Percentiles rank a stretch among this genome's conserved stretches.
These are phyloP conservation scores for Lipomyces oligophaga DNA, from an alignment of 805 yeast species.

Conservation along the genomic window DNA sequence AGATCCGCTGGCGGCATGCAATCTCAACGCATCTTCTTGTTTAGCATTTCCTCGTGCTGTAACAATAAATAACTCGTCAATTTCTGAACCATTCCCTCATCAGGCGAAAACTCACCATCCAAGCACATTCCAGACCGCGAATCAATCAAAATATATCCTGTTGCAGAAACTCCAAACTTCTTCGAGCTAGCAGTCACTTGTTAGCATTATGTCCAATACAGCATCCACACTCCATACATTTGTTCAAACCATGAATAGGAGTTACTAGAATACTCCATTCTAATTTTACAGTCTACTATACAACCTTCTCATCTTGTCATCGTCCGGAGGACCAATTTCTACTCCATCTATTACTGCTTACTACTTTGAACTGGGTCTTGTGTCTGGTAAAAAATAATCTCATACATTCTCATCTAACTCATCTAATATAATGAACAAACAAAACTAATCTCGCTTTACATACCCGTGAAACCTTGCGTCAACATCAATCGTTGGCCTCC, in stretches of 20 bases:
- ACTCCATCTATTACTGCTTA: too few species aligned
- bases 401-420: background rate
- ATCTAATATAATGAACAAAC: background rate
- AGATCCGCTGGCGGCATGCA: conserved; percentile 1
- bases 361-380: too few species aligned
- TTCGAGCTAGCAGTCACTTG: conserved; percentile 9
- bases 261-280: too few species aligned
- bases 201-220: too few species aligned
- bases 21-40: conserved; percentile 14
- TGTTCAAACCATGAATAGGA: too few species aligned
- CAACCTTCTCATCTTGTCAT: too few species aligned
- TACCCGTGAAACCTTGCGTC: conserved; percentile 28
- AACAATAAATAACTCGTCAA: background rate
- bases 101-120: conserved; percentile 14
- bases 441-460: background rate
- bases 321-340: too few species aligned
- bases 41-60: conserved; percentile 23
- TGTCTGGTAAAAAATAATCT: background rate
- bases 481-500: conserved; percentile 27
- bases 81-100: background rate
- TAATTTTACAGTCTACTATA: too few species aligned
- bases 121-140: conserved; percentile 16
- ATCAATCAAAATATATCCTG: conserved; percentile 22
- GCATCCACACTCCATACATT: too few species aligned
- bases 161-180: conserved; percentile 4